phyloP scores from a whole-genome alignment of 73 alveolate genomes.

The Breviolum minutum region DNA sequence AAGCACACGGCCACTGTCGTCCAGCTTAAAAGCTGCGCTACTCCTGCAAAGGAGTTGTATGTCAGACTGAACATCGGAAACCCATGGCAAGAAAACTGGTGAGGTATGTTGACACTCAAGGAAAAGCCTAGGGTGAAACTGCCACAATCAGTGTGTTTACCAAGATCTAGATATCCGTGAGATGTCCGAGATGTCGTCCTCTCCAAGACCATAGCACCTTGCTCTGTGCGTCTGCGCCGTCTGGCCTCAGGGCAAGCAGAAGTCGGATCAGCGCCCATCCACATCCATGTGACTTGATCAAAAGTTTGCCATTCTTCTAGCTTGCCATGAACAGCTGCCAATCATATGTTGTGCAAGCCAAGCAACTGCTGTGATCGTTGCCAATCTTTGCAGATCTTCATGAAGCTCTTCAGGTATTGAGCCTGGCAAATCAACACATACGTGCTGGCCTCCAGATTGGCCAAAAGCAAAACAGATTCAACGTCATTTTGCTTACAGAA shows the following conservation, averaged over 20 bases:
- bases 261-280: too few species aligned
- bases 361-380: constrained; percentile 9
- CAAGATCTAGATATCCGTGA: too few species aligned
- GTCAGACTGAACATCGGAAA: neutral
- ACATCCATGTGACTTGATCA: too few species aligned
- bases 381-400: constrained; percentile 12
- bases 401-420: neutral
- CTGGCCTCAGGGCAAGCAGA: constrained; percentile 7
- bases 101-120: neutral
- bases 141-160: too few species aligned
- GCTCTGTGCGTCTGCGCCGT: constrained; percentile 31
- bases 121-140: too few species aligned
- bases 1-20: constrained; percentile 96
- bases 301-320: too few species aligned
- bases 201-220: constrained; percentile 76
- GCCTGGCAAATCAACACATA: neutral
- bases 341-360: neutral
- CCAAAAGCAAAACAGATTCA: too few species aligned
- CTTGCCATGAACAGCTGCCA: neutral
- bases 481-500: too few species aligned
- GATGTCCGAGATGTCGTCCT: neutral
- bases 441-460: too few species aligned
- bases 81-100: neutral
- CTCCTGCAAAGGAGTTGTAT: neutral
- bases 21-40: constrained; percentile 95